Conservation (phyloP, 2,329 filamentous ascomycete species). For the Aspergillus latus region DNA sequence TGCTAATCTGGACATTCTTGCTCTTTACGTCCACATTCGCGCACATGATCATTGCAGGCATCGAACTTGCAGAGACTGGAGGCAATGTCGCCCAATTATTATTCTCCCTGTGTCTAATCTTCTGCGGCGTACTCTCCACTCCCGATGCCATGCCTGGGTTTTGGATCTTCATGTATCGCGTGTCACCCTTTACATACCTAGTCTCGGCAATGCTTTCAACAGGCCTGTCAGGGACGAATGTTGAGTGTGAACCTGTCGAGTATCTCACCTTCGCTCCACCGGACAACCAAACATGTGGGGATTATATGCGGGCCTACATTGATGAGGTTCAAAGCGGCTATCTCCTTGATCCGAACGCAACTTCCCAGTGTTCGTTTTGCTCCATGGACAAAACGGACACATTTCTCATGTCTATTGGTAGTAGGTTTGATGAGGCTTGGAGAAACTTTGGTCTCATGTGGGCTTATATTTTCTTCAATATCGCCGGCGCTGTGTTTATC, state of each 20-base stretch:
- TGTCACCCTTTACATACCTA: slow-evolving; percentile 66
- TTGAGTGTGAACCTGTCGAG: slow-evolving; percentile 35
- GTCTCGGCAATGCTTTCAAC: slow-evolving; percentile 47
- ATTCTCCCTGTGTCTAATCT: slow-evolving; percentile 59
- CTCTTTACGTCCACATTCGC: slow-evolving; percentile 72
- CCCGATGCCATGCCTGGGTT: slow-evolving; percentile 63
- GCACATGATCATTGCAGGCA: slow-evolving; percentile 69
- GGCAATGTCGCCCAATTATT: slow-evolving; percentile 63
- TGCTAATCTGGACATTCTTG: slow-evolving; percentile 66
- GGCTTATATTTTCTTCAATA: slow-evolving; percentile 11
- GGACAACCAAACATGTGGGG: slow-evolving; percentile 62
- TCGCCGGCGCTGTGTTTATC: slow-evolving; percentile 5
- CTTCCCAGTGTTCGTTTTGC: neutral
- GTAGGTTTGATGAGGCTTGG: slow-evolving; percentile 4
- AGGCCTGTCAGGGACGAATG: slow-evolving; percentile 33
- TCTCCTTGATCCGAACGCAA: neutral
- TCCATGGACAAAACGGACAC: neutral
- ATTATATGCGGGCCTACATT: slow-evolving; percentile 52
- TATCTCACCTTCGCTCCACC: slow-evolving; percentile 50
- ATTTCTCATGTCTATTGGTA: neutral
- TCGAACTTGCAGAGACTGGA: slow-evolving; percentile 68
- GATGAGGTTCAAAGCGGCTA: neutral
- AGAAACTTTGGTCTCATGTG: slow-evolving; percentile 14
- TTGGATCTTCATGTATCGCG: slow-evolving; percentile 77
- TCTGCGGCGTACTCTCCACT: slow-evolving; percentile 55